Base-by-base conservation (phyloP, 108 stramenopile genomes). In the Aurantiochytrium sp. region DNA sequence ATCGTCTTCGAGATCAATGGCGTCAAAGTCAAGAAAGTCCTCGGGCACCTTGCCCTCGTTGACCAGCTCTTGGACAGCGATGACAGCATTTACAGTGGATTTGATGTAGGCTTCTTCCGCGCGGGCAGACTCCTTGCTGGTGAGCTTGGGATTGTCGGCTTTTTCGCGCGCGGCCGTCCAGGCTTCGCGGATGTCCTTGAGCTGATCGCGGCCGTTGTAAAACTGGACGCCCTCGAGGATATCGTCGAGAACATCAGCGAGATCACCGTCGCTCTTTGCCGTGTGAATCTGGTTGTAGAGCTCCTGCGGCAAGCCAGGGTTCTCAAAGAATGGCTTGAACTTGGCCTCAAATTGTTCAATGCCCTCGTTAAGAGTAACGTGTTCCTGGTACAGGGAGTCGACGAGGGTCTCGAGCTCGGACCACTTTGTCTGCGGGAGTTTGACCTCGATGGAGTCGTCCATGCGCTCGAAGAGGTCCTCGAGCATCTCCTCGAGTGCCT, bases 401-500 rank as follows among this genome's bases (percentile, higher is more conserved):
- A 83, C 76, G 51, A 83, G 76, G 28, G 12, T 53, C 51, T 83
- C 76, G 23, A 83, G 28, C 19, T 10, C 18, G 43, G 19, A 6
- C 76, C 76, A 83, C 76, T 53, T 53, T 12, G 12, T 12, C 0
- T 6, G 14, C 10, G 76, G 76, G 6, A 83, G 51, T 6, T 21
- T 25, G n/a, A 83, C 76, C 51, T 83, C 76, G 45, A 83, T 53
- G 0, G 76, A 83, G 4, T 53, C 51, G 45, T 83, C 76, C 51
- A 83, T 53, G 76, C 76, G 76, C 25, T 83, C 76, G 49, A 83
- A 83, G 49, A 83, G 76, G 23, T 83, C 76, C 45, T 83, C 51
- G 49, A 83, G 76, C 76, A 83, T 83, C n/a, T 83, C 76, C 4
- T 83, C 76, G 16, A 83, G 76, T 6, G 76, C 76, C 28, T 83